These are phyloP conservation scores for Nakazawaea ambrosiae DNA, from an alignment of 805 yeast genomes.

Conservation along the genomic window DNA sequence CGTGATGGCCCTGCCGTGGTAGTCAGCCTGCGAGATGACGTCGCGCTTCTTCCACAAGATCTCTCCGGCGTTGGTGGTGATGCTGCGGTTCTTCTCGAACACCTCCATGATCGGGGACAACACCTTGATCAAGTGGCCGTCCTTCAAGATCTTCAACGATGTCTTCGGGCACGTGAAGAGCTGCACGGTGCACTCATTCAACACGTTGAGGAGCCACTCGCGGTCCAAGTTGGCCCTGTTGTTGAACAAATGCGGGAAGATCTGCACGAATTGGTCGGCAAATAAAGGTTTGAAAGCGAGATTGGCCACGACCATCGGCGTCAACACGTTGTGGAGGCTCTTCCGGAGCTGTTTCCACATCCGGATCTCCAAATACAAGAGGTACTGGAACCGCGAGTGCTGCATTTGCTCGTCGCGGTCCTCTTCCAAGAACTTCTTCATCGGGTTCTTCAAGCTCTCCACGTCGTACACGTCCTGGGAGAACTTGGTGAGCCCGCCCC, in stretches of 20 bases:
- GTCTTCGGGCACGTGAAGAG: slow-evolving; percentile 36
- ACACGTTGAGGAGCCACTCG: slow-evolving; percentile 36
- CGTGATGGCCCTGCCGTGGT: slow-evolving; percentile 5
- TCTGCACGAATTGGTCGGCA: slow-evolving; percentile 44
- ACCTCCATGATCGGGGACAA: slow-evolving; percentile 39
- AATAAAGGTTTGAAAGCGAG: slow-evolving; percentile 38
- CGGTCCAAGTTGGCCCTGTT: slow-evolving; percentile 42
- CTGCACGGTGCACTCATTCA: slow-evolving; percentile 30
- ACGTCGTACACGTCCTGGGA: slow-evolving; percentile 20
- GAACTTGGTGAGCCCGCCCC: slow-evolving; percentile 7
- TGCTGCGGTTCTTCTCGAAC: slow-evolving; percentile 28
- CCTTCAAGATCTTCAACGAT: slow-evolving; percentile 32
- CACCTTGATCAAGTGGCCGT: slow-evolving; percentile 33
- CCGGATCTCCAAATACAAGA: slow-evolving; percentile 54
- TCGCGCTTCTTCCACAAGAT: slow-evolving; percentile 17
- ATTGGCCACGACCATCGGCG: slow-evolving; percentile 52
- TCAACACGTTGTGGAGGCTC: slow-evolving; percentile 37
- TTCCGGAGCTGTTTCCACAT: slow-evolving; percentile 46
- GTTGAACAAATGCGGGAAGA: slow-evolving; percentile 44
- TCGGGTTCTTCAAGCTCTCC: slow-evolving; percentile 11
- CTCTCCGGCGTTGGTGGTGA: slow-evolving; percentile 21
- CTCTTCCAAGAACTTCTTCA: neutral
- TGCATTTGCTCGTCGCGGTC: slow-evolving; percentile 13
- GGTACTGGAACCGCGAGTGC: slow-evolving; percentile 48
- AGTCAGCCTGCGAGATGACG: slow-evolving; percentile 4